These are phyloP conservation scores for Litsea cubeba DNA, from an alignment of 164 flowering plant species.

Conservation along the genomic window DNA sequence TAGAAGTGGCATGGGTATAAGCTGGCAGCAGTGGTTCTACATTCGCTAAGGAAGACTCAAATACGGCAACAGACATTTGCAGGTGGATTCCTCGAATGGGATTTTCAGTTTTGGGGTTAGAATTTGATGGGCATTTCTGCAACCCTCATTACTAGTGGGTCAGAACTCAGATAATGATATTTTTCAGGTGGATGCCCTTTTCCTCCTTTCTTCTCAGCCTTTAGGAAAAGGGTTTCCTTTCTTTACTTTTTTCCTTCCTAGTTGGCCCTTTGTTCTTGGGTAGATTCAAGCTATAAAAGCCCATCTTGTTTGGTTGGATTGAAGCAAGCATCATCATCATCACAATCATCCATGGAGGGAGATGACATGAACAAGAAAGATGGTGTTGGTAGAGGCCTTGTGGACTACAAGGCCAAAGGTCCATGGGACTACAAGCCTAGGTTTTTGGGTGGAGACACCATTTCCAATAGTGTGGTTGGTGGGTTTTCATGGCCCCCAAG, in stretches of 20 bases:
- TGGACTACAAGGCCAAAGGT: neutral
- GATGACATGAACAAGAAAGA: conserved; percentile 4
- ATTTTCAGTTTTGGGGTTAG: conserved; percentile 9
- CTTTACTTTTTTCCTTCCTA: too few relatives aligned
- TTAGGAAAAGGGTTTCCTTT: neutral
- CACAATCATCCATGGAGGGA: conserved; percentile 8
- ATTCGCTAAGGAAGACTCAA: conserved; percentile 9
- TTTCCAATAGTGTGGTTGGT: conserved; percentile 4
- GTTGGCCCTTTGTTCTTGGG: neutral
- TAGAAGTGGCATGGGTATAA: conserved; percentile 12
- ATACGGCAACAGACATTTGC: conserved; percentile 9
- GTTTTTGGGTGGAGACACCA: neutral
- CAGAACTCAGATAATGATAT: conserved; percentile 4
- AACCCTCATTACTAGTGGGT: conserved; percentile 10
- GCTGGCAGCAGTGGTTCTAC: conserved; percentile 11
- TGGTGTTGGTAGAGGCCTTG: neutral
- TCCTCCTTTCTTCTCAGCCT: neutral
- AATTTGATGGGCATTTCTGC: conserved; percentile 16
- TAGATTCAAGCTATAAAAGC: neutral
- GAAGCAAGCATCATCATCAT: neutral
- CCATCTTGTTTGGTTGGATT: neutral
- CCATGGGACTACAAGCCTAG: conserved; percentile 7
- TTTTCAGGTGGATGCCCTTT: neutral
- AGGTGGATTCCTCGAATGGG: conserved; percentile 11
- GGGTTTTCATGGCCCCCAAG: conserved; percentile 80